Conservation (phyloP, 2,329 filamentous ascomycete genomes). For the Juglanconis oblonga region DNA sequence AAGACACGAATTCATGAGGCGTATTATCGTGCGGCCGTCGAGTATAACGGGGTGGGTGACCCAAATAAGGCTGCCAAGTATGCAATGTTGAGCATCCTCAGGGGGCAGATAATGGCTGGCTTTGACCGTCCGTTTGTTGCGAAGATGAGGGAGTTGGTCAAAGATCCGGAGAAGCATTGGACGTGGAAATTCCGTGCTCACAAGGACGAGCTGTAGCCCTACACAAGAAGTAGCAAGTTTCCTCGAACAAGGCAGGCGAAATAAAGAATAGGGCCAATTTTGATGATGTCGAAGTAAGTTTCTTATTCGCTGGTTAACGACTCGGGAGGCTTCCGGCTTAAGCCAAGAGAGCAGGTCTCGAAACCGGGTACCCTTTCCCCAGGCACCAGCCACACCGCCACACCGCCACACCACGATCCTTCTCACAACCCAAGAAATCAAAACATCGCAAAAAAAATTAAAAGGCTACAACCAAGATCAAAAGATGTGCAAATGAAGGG, state of each 20-base stretch:
- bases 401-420: too few species aligned
- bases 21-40: constrained; percentile 5
- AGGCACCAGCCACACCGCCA: too few species aligned
- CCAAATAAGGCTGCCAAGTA: not conserved
- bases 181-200: not conserved
- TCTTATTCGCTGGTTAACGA: too few species aligned
- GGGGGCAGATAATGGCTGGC: constrained; percentile 6
- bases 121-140: not conserved
- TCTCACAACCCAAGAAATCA: not conserved
- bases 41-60: constrained; percentile 1
- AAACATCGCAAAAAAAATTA: not conserved
- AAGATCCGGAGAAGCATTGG: constrained; percentile 2
- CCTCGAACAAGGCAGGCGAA: too few species aligned
- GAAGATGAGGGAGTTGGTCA: constrained; percentile 4
- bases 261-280: not conserved
- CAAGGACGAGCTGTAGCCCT: not conserved
- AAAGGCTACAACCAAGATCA: not conserved
- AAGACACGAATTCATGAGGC: constrained; percentile 9
- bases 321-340: too few species aligned
- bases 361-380: too few species aligned
- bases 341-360: too few species aligned
- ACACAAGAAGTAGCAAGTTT: too few species aligned
- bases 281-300: too few species aligned
- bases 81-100: not conserved
- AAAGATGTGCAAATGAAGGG: not conserved